A percentile compares a stretch with the other conserved stretches of the same genome.
phyloP scores from a whole-genome alignment of 192 early-diverging fungal species.

The Fimicolochytrium jonesii region DNA sequence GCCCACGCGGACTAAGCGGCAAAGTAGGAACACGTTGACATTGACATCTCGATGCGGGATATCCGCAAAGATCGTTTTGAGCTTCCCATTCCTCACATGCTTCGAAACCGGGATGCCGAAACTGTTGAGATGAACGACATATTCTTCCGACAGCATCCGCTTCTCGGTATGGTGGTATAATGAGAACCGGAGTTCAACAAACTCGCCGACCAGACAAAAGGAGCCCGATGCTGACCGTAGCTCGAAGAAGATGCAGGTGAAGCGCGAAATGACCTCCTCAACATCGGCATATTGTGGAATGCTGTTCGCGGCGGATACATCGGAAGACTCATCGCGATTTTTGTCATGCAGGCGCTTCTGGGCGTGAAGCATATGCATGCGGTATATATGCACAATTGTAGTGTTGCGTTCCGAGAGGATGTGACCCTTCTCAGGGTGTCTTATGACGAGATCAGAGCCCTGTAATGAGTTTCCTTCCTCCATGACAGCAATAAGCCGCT shows the following conservation, averaged over 20 bases:
- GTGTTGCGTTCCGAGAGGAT: conserved; percentile 50
- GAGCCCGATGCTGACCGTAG: conserved; percentile 50
- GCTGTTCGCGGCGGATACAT: neutral
- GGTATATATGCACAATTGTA: conserved; percentile 55
- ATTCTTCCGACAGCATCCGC: conserved; percentile 58
- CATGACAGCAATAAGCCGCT: conserved; percentile 49
- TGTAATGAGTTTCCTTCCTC: conserved; percentile 54
- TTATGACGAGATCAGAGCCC: conserved; percentile 50
- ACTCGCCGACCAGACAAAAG: conserved; percentile 58
- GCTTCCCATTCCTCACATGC: conserved; percentile 32
- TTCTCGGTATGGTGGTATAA: conserved; percentile 48
- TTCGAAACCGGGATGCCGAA: conserved; percentile 49
- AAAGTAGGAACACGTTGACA: conserved; percentile 54
- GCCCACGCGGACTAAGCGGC: conserved; percentile 57
- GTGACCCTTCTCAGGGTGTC: conserved; percentile 56
- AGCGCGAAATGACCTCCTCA: conserved; percentile 3
- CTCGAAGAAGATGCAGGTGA: conserved; percentile 51
- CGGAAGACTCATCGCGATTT: neutral
- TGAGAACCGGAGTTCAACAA: conserved; percentile 56
- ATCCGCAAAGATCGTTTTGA: conserved; percentile 58
- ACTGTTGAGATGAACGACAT: conserved; percentile 45
- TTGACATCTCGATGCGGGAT: conserved; percentile 47
- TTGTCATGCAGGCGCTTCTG: neutral
- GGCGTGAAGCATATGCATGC: conserved; percentile 43
- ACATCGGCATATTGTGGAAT: neutral